Conservation (phyloP, 441 rosid genomes). For the Erysimum cheiri region DNA sequence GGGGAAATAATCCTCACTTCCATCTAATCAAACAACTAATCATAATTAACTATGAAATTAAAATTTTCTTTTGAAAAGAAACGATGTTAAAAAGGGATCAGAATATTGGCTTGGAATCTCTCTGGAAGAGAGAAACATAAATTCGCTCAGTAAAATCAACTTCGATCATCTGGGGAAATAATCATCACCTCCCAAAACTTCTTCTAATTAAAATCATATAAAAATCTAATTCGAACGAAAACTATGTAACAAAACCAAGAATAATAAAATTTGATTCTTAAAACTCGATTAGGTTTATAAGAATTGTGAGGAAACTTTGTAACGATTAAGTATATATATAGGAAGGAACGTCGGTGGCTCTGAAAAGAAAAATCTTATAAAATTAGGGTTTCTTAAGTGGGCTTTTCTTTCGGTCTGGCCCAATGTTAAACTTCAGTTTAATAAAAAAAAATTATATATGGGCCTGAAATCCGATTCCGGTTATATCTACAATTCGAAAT, state of each 20-base stretch:
- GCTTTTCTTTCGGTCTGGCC: constrained; percentile 1
- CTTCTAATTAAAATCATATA: not conserved
- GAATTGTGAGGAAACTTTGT: not conserved
- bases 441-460: too few relatives aligned
- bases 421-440: too few relatives aligned
- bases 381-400: constrained; percentile 9
- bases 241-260: not conserved
- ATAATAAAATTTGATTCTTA: too few relatives aligned
- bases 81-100: constrained; percentile 31
- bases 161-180: constrained; percentile 48
- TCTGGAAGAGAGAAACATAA: constrained; percentile 18
- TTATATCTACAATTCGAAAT: too few relatives aligned
- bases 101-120: constrained; percentile 43
- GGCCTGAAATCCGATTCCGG: too few relatives aligned
- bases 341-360: constrained; percentile 1
- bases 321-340: not conserved
- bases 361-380: not conserved
- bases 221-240: not conserved
- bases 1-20: constrained; percentile 50
- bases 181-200: constrained; percentile 40
- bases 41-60: not conserved
- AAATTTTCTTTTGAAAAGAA: not conserved
- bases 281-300: not conserved
- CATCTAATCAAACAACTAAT: constrained; percentile 18
- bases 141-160: constrained; percentile 42